Percentiles rank a stretch among this genome's conserved stretches.
phyloP scores from a whole-genome alignment of 805 yeast genomes.

The Kodamaea laetipori region DNA sequence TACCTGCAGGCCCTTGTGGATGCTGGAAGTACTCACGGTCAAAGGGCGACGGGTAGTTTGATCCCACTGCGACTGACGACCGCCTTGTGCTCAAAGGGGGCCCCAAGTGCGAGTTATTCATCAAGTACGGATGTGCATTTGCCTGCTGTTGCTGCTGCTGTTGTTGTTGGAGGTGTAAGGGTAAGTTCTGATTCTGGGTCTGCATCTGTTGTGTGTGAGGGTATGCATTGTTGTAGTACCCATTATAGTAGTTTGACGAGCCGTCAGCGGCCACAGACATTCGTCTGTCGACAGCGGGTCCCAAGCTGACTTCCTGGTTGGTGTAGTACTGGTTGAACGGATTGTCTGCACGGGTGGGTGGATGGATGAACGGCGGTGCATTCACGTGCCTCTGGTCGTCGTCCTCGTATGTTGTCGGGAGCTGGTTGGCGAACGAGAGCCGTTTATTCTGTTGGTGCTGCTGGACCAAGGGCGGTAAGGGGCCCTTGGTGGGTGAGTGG shows the following conservation, averaged over 20 bases:
- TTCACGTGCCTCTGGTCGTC: constrained; percentile 26
- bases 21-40: constrained; percentile 8
- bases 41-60: constrained; percentile 5
- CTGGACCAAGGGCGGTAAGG: constrained; percentile 17
- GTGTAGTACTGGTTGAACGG: constrained; percentile 47
- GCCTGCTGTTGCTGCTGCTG: constrained; percentile 7
- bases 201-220: constrained; percentile 11
- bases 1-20: constrained; percentile 10
- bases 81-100: constrained; percentile 20
- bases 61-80: constrained; percentile 26
- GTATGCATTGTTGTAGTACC: constrained; percentile 22
- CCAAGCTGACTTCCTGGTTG: constrained; percentile 37
- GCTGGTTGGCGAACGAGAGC: constrained; percentile 44
- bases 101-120: constrained; percentile 10
- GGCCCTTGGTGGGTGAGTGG: constrained; percentile 33
- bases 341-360: constrained; percentile 48
- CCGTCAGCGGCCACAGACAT: constrained; percentile 42
- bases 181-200: constrained; percentile 1
- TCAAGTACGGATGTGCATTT: background rate
- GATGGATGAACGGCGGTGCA: constrained; percentile 36
- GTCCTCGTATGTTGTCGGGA: constrained; percentile 54
- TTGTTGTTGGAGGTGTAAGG: constrained; percentile 1
- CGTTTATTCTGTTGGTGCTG: constrained; percentile 32
- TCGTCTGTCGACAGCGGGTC: constrained; percentile 31
- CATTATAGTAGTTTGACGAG: constrained; percentile 11